Evolutionary conservation across 2,329 filamentous ascomycete species (phyloP).

Genomic region (Podosphaera xanthii): DNA sequence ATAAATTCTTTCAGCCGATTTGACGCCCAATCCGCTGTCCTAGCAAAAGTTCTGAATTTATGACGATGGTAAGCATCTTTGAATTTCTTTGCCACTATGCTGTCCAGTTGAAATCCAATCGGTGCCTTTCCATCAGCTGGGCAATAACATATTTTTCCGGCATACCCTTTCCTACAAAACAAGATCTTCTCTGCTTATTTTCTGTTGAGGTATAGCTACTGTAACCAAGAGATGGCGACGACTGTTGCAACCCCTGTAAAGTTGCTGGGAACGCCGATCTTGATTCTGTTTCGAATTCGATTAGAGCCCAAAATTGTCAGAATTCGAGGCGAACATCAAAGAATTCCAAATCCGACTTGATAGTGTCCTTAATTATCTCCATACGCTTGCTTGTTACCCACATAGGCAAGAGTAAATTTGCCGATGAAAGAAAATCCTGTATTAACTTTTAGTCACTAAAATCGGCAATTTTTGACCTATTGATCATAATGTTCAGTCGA

Average conservation of each 20-base stretch:
- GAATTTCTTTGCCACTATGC: too few relatives aligned
- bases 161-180: too few relatives aligned
- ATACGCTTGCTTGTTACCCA: conserved; percentile 1
- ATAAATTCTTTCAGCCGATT: too few relatives aligned
- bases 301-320: conserved; percentile 1
- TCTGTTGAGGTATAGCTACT: too few relatives aligned
- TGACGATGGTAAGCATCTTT: too few relatives aligned
- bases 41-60: too few relatives aligned
- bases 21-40: too few relatives aligned
- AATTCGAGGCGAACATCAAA: neutral
- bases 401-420: neutral
- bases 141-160: too few relatives aligned
- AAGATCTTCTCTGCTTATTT: too few relatives aligned
- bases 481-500: neutral
- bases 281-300: neutral
- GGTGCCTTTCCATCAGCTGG: too few relatives aligned
- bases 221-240: neutral
- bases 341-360: neutral
- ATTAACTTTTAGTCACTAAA: conserved; percentile 1
- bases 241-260: neutral
- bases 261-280: neutral
- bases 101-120: too few relatives aligned
- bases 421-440: neutral
- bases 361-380: neutral
- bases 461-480: neutral